Evolutionary conservation across 805 yeast species (phyloP).

Genomic region (Candida awuae): DNA sequence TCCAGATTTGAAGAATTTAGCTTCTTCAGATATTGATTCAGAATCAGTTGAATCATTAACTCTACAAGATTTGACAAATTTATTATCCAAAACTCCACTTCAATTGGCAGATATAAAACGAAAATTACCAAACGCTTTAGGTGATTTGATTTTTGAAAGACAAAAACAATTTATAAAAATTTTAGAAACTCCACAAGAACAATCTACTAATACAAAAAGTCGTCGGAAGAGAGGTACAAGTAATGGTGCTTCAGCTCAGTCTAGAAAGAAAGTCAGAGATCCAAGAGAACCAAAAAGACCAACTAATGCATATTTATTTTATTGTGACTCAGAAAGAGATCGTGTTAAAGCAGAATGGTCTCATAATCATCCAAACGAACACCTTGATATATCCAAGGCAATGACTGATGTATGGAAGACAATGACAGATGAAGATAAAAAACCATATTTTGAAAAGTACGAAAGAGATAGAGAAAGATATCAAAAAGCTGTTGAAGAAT

Average conservation of each 20-base stretch:
- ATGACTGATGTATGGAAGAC: slow-evolving; percentile 83
- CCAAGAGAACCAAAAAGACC: slow-evolving; percentile 86
- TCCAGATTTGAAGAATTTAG: slow-evolving; percentile 20
- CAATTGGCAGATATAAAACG: slow-evolving; percentile 15
- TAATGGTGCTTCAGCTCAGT: slow-evolving; percentile 17
- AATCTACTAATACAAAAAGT: background rate
- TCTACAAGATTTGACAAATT: slow-evolving; percentile 21
- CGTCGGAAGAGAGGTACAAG: slow-evolving; percentile 14
- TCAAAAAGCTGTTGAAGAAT: slow-evolving; percentile 56
- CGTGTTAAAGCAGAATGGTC: slow-evolving; percentile 52
- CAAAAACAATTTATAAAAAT: slow-evolving; percentile 6
- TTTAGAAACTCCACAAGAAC: slow-evolving; percentile 1
- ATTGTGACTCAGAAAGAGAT: slow-evolving; percentile 82
- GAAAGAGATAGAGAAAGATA: slow-evolving; percentile 75
- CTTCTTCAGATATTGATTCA: slow-evolving; percentile 21
- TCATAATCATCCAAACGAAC: slow-evolving; percentile 41
- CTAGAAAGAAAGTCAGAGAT: slow-evolving; percentile 44
- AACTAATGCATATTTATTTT: slow-evolving; percentile 79
- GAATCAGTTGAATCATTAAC: slow-evolving; percentile 23
- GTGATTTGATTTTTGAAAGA: slow-evolving; percentile 9
- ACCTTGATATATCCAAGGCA: slow-evolving; percentile 62
- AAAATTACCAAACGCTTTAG: slow-evolving; percentile 7
- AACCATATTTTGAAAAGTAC: slow-evolving; percentile 65
- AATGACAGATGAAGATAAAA: slow-evolving; percentile 58
- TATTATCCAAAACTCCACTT: slow-evolving; percentile 23